These are phyloP conservation scores for Arachis monticola DNA, from an alignment of 331 rosid genomes.

Conservation along the genomic window DNA sequence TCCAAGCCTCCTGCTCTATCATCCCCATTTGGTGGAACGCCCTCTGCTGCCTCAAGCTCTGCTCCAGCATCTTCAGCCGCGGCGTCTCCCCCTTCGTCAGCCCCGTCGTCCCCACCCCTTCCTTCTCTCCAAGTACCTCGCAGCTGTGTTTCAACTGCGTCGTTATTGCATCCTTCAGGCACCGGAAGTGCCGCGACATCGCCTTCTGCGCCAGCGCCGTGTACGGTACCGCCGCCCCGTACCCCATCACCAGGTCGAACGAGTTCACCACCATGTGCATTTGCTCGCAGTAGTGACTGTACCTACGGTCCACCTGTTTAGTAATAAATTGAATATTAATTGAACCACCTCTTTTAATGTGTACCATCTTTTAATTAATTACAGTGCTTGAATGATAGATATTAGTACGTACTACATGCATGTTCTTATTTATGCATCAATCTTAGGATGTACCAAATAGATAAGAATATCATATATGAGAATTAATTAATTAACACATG, in stretches of 20 bases:
- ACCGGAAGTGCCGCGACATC: constrained; percentile 94
- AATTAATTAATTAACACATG: constrained; percentile 8
- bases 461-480: not conserved
- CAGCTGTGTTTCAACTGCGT: constrained; percentile 75
- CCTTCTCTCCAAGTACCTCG: constrained; percentile 88
- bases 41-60: constrained; percentile 90
- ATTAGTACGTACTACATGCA: constrained; percentile 31
- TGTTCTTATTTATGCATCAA: constrained; percentile 29
- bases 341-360: not conserved
- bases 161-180: constrained; percentile 80
- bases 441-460: constrained; percentile 16
- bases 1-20: constrained; percentile 99
- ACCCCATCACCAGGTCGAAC: constrained; percentile 90
- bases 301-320: constrained; percentile 79
- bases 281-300: constrained; percentile 91
- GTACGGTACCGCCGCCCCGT: constrained; percentile 92
- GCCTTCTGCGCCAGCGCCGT: constrained; percentile 95
- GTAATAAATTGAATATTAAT: no score
- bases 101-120: constrained; percentile 71
- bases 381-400: constrained; percentile 13
- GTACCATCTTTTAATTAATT: not conserved
- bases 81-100: constrained; percentile 97
- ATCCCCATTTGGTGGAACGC: constrained; percentile 96
- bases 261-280: constrained; percentile 98
- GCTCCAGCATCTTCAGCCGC: constrained; percentile 80